Base-by-base conservation (phyloP, 2,329 filamentous ascomycete genomes). In the Sarocladiaceae sp. region DNA sequence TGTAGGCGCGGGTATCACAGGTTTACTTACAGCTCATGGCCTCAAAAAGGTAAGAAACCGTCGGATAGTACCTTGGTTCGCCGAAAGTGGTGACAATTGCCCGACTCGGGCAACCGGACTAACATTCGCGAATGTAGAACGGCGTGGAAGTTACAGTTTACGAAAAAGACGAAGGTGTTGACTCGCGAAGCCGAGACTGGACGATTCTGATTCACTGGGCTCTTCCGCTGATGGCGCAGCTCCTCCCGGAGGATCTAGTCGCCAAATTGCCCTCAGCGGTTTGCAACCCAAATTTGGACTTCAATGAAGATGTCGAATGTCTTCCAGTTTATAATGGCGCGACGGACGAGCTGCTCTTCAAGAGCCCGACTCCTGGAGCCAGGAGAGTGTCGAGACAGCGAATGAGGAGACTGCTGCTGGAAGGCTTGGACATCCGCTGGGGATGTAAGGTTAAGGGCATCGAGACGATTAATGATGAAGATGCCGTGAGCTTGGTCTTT, bases 191-290 rank as follows among this genome's bases (percentile, higher is more conserved):
- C 2, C 66, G 68, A 51, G 68, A 71, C 59, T 71, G 68, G 69
- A 66, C 65, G n/a, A 69, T 72, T 28, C 59, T 68, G 11, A 55
- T 72, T 20, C 69, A 71, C 55, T 73, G 71, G 71, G 69, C 64
- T 12, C 63, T 71, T 58, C 62, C 66, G 1, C 58, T 60, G 5
- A 62, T 73, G 47, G 55, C 52, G 37, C 57, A 65, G 40, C 56
- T 72, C 44, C 59, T 73, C 2, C 68, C 70, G 2, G 52, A 62
- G 4, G 57, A 62, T 4, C 56, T 71, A 10, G 53, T 64, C 20
- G 57, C 56, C 5, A 59, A 59, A 17, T 53, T 73, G 5, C 54
- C 61, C 8, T 49, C 58, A 29, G 64, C 65, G 17, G 54, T 67
- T 17, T 69, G 64, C 57, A 72, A 72, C 53, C 67, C 65, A 1